These are phyloP conservation scores for Fusarium humuli DNA, from an alignment of 2,329 filamentous ascomycete species.

Conservation along the genomic window DNA sequence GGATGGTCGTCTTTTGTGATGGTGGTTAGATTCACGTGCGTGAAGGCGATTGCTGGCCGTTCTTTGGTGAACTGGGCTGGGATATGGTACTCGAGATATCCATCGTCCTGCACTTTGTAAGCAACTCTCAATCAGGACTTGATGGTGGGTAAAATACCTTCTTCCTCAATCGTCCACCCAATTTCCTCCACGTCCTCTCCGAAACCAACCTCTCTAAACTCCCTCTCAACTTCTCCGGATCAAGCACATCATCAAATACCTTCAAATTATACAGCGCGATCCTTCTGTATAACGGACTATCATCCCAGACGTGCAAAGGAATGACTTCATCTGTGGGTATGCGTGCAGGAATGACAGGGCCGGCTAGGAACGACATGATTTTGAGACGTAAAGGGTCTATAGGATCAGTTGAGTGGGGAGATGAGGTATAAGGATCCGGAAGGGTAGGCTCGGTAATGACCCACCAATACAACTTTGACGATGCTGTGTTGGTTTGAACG, in stretches of 20 bases:
- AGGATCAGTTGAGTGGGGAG: neutral
- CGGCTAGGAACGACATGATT: neutral
- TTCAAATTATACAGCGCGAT: conserved; percentile 31
- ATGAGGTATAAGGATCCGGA: neutral
- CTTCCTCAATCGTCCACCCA: conserved; percentile 30
- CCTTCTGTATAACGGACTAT: conserved; percentile 20
- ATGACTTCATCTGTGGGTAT: conserved; percentile 13
- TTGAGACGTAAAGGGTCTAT: neutral
- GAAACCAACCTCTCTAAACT: conserved; percentile 17
- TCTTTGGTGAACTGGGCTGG: conserved; percentile 10
- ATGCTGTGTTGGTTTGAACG: too few relatives aligned
- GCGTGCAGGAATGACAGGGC: neutral
- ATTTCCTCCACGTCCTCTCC: conserved; percentile 16
- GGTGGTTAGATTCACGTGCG: neutral
- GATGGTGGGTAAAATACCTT: neutral
- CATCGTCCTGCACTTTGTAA: neutral
- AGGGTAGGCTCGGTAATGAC: too few relatives aligned
- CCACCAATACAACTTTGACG: too few relatives aligned
- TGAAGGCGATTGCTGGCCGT: conserved; percentile 20
- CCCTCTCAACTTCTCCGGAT: conserved; percentile 11
- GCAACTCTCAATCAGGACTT: accelerated
- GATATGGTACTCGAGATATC: conserved; percentile 30
- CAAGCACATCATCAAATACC: conserved; percentile 27
- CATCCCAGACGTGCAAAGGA: conserved; percentile 31
- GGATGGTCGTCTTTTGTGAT: conserved; percentile 17